A percentile compares a stretch with the other conserved stretches of the same genome.
Evolutionary conservation across 208 protist genomes (phyloP).

Genomic region (Leishmania martiniquensis): DNA sequence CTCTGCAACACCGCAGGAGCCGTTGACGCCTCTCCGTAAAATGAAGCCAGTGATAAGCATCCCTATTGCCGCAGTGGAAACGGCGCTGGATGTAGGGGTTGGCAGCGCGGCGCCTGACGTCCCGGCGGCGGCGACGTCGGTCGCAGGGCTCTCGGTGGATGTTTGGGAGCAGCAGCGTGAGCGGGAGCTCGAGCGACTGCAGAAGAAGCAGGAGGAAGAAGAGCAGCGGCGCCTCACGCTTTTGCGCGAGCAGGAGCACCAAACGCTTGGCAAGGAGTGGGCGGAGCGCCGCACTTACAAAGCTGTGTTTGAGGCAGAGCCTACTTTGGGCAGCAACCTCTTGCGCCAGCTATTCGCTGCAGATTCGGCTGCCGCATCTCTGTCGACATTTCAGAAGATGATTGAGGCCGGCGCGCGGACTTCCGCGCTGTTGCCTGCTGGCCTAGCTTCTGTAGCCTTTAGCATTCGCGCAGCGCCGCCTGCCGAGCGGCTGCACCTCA

Average conservation of each 20-base stretch:
- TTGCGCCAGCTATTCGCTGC: slow-evolving; percentile 35
- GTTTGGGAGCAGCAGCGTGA: slow-evolving; percentile 87
- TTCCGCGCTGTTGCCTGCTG: slow-evolving; percentile 24
- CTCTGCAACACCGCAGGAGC: neutral
- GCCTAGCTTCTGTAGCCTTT: slow-evolving; percentile 21
- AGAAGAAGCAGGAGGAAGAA: slow-evolving; percentile 57
- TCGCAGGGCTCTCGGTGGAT: slow-evolving; percentile 67
- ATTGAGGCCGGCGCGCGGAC: slow-evolving; percentile 21
- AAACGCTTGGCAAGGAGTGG: slow-evolving; percentile 73
- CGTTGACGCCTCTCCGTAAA: neutral
- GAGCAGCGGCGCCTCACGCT: slow-evolving; percentile 49
- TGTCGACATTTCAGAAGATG: slow-evolving; percentile 31
- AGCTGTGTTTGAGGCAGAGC: slow-evolving; percentile 14
- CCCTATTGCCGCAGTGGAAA: slow-evolving; percentile 29
- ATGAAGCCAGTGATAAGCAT: slow-evolving; percentile 24
- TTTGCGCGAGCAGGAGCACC: slow-evolving; percentile 61
- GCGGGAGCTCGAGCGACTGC: slow-evolving; percentile 70
- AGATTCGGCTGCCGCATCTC: slow-evolving; percentile 9
- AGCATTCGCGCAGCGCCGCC: slow-evolving; percentile 15
- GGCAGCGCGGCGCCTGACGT: neutral
- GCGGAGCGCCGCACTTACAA: slow-evolving; percentile 24
- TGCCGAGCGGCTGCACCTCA: slow-evolving; percentile 16
- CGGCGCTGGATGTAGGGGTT: neutral
- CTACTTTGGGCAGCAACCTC: slow-evolving; percentile 22
- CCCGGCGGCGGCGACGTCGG: neutral